These are phyloP conservation scores for Trebouxia gelatinosa DNA, from an alignment of 163 green algal genomes.

Conservation along the genomic window DNA sequence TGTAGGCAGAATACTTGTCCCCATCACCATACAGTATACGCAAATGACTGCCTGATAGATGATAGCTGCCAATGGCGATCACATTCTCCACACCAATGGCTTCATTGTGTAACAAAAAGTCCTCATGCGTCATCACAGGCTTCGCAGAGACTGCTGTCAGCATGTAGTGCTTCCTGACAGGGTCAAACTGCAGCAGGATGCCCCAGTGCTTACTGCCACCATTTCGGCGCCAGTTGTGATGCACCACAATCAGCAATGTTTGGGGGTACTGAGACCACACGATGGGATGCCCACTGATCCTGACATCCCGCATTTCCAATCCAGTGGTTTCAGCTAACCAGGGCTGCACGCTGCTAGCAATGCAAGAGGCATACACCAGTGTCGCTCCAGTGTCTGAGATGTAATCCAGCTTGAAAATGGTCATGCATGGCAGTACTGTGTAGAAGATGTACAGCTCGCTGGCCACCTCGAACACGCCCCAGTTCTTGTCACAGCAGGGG, in stretches of 20 bases:
- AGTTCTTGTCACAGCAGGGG: constrained; percentile 22
- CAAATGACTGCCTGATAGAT: background rate
- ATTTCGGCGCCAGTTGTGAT: constrained; percentile 14
- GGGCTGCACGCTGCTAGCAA: background rate
- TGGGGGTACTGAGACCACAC: background rate
- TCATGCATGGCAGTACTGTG: constrained; percentile 5
- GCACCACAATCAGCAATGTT: background rate
- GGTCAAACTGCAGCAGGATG: background rate
- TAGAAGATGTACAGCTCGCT: constrained; percentile 16
- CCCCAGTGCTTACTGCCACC: constrained; percentile 6
- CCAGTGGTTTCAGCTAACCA: background rate
- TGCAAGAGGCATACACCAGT: background rate
- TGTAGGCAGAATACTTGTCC: constrained; percentile 1
- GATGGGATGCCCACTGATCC: constrained; percentile 7
- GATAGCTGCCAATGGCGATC: constrained; percentile 8
- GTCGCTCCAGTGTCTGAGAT: background rate
- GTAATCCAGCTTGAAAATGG: background rate
- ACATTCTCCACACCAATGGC: background rate
- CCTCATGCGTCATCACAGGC: constrained; percentile 2
- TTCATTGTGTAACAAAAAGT: constrained; percentile 4
- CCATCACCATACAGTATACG: constrained; percentile 12
- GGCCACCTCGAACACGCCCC: background rate
- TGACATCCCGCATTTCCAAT: constrained; percentile 14
- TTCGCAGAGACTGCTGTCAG: background rate
- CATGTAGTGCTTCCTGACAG: background rate